phyloP scores from a whole-genome alignment of 129 eudicot genomes.

The Logfia minima region DNA sequence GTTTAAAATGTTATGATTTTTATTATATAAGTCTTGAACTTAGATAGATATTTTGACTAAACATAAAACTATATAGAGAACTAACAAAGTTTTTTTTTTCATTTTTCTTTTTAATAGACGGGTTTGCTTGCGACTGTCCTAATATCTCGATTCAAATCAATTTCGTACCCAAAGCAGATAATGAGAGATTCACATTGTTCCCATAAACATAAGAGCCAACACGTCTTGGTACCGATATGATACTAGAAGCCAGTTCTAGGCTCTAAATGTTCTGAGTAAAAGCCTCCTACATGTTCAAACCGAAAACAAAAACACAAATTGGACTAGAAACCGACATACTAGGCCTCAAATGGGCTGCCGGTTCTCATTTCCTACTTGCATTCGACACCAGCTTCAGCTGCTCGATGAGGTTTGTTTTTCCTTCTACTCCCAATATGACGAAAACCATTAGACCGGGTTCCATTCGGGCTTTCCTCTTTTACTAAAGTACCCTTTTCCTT shows the following conservation, averaged over 20 bases:
- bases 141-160: slow-evolving; percentile 11
- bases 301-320: slow-evolving; percentile 19
- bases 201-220: slow-evolving; percentile 5
- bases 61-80: background rate
- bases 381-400: slow-evolving; percentile 83
- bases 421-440: slow-evolving; percentile 68
- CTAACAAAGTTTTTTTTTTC: too few relatives aligned
- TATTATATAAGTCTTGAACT: background rate
- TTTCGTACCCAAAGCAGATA: slow-evolving; percentile 12
- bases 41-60: background rate
- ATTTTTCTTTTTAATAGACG: too few relatives aligned
- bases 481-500: slow-evolving; percentile 44
- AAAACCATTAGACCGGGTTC: slow-evolving; percentile 53
- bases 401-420: slow-evolving; percentile 79
- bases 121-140: too few relatives aligned
- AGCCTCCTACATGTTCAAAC: slow-evolving; percentile 11
- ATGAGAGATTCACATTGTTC: background rate
- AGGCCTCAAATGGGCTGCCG: slow-evolving; percentile 15
- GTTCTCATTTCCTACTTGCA: slow-evolving; percentile 43
- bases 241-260: slow-evolving; percentile 23
- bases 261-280: slow-evolving; percentile 20
- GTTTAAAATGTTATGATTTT: background rate
- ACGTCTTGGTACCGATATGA: background rate
- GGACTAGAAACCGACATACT: slow-evolving; percentile 17
- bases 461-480: slow-evolving; percentile 50